Percentiles rank a stretch among this genome's conserved stretches.
Conservation (phyloP, 352 stramenopile genomes). For the Phytophthora melonis region DNA sequence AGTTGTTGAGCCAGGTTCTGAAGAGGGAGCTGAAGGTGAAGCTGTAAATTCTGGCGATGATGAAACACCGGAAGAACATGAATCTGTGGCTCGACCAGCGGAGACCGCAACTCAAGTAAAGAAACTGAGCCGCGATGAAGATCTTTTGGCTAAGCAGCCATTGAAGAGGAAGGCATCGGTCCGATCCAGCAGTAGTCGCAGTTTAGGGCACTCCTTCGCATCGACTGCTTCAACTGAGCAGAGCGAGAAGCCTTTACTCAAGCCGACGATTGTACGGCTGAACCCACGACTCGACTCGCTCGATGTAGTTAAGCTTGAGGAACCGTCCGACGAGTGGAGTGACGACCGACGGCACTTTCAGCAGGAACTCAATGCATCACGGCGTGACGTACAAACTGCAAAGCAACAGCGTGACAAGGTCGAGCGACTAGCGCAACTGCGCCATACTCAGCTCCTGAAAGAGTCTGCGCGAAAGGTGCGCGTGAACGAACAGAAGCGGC, state of each 20-base stretch:
- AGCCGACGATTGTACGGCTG: slow-evolving; percentile 39
- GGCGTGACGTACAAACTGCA: slow-evolving; percentile 47
- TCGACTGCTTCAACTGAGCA: slow-evolving; percentile 6
- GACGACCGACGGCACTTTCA: slow-evolving; percentile 50
- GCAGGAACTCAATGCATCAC: slow-evolving; percentile 55
- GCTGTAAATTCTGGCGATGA: slow-evolving; percentile 1
- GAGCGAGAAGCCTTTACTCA: slow-evolving; percentile 36
- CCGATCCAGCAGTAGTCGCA: slow-evolving; percentile 24
- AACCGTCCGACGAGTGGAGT: slow-evolving; percentile 48
- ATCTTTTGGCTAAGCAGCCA: background rate
- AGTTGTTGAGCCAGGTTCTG: background rate
- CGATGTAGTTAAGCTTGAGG: background rate
- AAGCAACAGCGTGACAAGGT: slow-evolving; percentile 50
- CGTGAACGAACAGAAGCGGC: slow-evolving; percentile 40
- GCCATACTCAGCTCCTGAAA: slow-evolving; percentile 50
- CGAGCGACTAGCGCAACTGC: slow-evolving; percentile 49
- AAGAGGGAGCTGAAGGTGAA: background rate
- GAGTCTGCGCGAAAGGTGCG: slow-evolving; percentile 24
- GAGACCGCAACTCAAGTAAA: background rate
- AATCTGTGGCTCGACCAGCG: slow-evolving; percentile 4
- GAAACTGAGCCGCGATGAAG: background rate
- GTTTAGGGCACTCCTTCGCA: background rate
- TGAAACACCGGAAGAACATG: background rate
- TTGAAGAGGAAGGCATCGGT: background rate
- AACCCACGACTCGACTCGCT: slow-evolving; percentile 26